Conservation (phyloP, 1,139 yeast genomes). For the Geotrichum citri-aurantii region DNA sequence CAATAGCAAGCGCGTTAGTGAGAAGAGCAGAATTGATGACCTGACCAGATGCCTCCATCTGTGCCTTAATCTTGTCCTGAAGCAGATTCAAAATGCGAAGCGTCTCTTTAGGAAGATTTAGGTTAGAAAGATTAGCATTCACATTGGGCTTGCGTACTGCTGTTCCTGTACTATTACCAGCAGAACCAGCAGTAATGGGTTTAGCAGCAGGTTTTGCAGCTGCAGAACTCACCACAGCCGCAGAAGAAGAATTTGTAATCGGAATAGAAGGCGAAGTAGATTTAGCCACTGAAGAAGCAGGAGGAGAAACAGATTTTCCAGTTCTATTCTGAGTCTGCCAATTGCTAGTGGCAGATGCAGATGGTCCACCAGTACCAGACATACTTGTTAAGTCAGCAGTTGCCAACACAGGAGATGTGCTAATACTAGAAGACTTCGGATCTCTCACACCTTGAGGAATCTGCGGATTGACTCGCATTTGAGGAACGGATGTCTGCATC, state of each 20-base stretch:
- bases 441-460: constrained; percentile 4
- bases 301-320: not conserved
- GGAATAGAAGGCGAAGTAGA: not conserved
- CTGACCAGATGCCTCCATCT: constrained; percentile 32
- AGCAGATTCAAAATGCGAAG: constrained; percentile 33
- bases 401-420: not conserved
- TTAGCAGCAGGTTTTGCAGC: not conserved
- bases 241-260: not conserved
- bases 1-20: constrained; percentile 90
- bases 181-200: constrained; percentile 18
- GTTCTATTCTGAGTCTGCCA: not conserved
- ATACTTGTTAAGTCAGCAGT: not conserved
- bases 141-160: constrained; percentile 20
- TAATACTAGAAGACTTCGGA: not conserved
- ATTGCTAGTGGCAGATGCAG: not conserved
- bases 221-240: not conserved
- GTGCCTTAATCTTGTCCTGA: constrained; percentile 36
- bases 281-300: not conserved
- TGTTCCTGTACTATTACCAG: constrained; percentile 19
- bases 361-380: not conserved
- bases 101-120: constrained; percentile 34
- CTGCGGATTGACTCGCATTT: constrained; percentile 26
- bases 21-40: constrained; percentile 48
- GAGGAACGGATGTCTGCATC: constrained; percentile 25
- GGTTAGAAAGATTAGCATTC: constrained; percentile 13